Evolutionary conservation across 306 rosid genomes (phyloP), one percentile per base, ranked within the genome.

Genomic region (Cicer judaicum): DNA sequence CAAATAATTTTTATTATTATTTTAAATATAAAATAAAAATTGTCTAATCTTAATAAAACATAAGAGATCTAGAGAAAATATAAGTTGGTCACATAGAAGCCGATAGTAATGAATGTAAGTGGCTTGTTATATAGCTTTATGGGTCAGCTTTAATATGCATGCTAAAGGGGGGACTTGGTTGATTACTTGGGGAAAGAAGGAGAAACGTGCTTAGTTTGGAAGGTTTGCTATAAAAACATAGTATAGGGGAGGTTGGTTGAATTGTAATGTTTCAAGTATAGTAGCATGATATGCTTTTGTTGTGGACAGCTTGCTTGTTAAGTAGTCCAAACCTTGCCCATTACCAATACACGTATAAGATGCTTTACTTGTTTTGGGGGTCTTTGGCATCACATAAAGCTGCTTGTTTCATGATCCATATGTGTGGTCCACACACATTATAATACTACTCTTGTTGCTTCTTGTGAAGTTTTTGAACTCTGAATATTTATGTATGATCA

Each of bases 341-440:
- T 77, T 68, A 65, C 66, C 79, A 46, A 56, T 57, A 29, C 78
- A 76, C 49, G 73, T 82, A 67, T 44, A 74, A 84, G 85, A 87
- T 85, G 86, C 93, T 84, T 85, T 85, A 80, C 91, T 83, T 83
- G 84, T 88, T 81, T 85, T 81, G 85, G 87, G 60, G 65, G 72
- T 21, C 48, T 81, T 79, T 15, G 44, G 69, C 77, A 78, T 68
- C 74, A 73, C 79, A 75, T 83, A 85, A 90, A 87, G 92, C 89
- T 83, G 87, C 72, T 18, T 75, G 79, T 72, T 76, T 60, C 75
- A 59, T 40, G 34, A 64, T 40, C 69, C 69, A 16, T 64, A 16
- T 42, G 13, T 64, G 82, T 82, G 88, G 86, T 81, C 91, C 91
- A 80, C 66, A 70, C 53, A 41, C 43, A 40, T 46, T 38, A 16